phyloP scores from a whole-genome alignment of 164 flowering plant species.

The Magnolia kwangsiensis region DNA sequence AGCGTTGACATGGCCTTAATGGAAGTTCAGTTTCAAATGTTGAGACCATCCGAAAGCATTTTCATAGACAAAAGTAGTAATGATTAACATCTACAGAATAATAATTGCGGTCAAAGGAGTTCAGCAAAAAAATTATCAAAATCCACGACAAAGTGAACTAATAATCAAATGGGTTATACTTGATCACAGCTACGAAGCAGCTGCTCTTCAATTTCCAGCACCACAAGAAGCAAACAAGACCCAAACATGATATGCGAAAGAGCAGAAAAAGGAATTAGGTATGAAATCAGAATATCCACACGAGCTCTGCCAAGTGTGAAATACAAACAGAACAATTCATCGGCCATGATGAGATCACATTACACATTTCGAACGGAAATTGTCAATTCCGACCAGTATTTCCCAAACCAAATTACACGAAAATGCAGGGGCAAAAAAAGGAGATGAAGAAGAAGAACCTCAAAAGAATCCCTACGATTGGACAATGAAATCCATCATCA shows the following conservation, averaged over 20 bases:
- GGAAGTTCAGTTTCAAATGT: not conserved
- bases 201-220: not conserved
- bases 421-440: not conserved
- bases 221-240: not conserved
- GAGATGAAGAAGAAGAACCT: not conserved
- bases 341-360: not conserved
- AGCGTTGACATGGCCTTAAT: not conserved
- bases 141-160: not conserved
- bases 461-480: not conserved
- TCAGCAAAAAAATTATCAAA: not conserved
- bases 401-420: not conserved
- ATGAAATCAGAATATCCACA: too few relatives aligned
- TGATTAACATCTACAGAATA: not conserved
- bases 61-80: not conserved
- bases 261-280: too few relatives aligned
- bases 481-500: not conserved
- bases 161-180: not conserved
- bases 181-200: not conserved
- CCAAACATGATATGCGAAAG: not conserved
- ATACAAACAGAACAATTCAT: not conserved
- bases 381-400: not conserved
- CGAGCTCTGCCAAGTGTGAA: not conserved
- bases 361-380: not conserved
- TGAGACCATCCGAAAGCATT: not conserved
- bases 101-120: not conserved